Base-by-base conservation (phyloP, 495 filamentous ascomycete genomes). In the Lophiostoma macrostomum region DNA sequence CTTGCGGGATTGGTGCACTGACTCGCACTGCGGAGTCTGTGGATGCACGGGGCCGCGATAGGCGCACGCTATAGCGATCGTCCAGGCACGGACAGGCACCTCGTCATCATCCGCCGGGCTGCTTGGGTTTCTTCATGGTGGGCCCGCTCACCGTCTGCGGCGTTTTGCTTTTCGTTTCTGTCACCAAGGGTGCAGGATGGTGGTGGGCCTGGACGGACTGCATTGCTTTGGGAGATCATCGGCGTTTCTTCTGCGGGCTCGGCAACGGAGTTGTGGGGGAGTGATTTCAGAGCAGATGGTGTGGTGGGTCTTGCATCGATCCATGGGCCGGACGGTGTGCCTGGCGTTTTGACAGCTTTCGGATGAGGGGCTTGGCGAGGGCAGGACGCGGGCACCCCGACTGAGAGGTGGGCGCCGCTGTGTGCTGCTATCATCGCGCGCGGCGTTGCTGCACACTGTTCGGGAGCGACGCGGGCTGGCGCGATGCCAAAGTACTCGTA, bases 1-100 rank as follows among this genome's bases (percentile, higher is more conserved):
- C 48, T 65, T 24, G 63, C 63, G 35, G 51, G 39, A 30, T 28
- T 59, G 10, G 48, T 38, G 52, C 52, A 53, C 28, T 56, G 44
- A 56, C 10, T 6, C 2, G 4, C 25, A 29, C 40, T 25, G 8
- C 40, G 40, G 40, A 29, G 40, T 43, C 24, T 14, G 22, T 43
- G 40, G 22, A 43, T 29, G 40, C 22, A 43, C 14, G 40, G 40
- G 36, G 36, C 20, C 36, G 36, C 36, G 39, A 42, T 42, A 42
- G 39, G 39, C 39, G 39, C 19, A 42, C 39, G 39, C 39, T 42
- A 42, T 20, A 22, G 39, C 19, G 22, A 37, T 37, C 34, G 19
- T 20, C 45, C 30, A 37, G 45, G 45, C 18, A 37, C 45, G 12
- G 45, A 37, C 29, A 34, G 18, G 29, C 13, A 10, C 22, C 31